These are phyloP conservation scores for Rhizopogon rudus DNA, from an alignment of 768 basidiomycete genomes.

Conservation along the genomic window DNA sequence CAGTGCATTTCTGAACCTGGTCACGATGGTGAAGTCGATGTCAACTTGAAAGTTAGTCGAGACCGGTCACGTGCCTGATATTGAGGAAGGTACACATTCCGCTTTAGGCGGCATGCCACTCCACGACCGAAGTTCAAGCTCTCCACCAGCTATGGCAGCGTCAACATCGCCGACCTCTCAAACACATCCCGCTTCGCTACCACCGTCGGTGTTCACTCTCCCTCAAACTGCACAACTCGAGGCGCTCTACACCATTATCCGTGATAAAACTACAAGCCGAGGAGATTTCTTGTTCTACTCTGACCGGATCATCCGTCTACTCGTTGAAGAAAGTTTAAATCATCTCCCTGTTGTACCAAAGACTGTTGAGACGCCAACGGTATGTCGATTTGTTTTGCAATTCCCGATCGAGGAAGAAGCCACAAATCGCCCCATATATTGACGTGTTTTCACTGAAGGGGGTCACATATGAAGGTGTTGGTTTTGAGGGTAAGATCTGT, in stretches of 20 bases:
- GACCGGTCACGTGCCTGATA: too few relatives aligned
- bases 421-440: neutral
- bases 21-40: too few relatives aligned
- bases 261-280: slow-evolving; percentile 80
- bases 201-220: slow-evolving; percentile 83
- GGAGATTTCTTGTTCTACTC: slow-evolving; percentile 98
- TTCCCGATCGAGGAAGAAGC: neutral
- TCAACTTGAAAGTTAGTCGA: too few relatives aligned
- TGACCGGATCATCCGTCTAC: slow-evolving; percentile 81
- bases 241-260: slow-evolving; percentile 91
- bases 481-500: slow-evolving; percentile 95
- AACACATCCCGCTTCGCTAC: slow-evolving; percentile 38
- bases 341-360: slow-evolving; percentile 75
- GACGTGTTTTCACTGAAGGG: slow-evolving; percentile 42
- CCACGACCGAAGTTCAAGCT: neutral
- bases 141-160: slow-evolving; percentile 8
- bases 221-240: slow-evolving; percentile 91
- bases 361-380: slow-evolving; percentile 80
- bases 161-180: slow-evolving; percentile 26
- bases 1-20: too few relatives aligned
- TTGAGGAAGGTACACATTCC: too few relatives aligned
- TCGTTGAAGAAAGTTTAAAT: slow-evolving; percentile 86
- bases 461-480: slow-evolving; percentile 81
- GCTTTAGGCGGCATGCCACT: neutral
- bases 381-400: slow-evolving; percentile 28